Conservation (phyloP, 2,329 filamentous ascomycete genomes). For the Colletotrichum ledebouriae region DNA sequence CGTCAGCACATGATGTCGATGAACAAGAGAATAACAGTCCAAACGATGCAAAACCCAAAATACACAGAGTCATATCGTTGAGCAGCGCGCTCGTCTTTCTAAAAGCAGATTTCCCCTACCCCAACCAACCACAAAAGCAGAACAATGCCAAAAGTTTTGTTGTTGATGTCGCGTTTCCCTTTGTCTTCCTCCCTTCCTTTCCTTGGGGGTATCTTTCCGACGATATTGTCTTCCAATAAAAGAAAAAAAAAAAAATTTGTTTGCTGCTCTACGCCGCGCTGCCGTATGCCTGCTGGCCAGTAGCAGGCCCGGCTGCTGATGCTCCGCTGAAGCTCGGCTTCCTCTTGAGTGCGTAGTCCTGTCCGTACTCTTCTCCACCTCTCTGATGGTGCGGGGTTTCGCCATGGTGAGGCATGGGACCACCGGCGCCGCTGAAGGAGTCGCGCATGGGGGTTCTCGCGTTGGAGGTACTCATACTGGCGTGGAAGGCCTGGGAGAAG, state of each 20-base stretch:
- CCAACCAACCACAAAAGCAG: background rate
- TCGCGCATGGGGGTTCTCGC: conserved; percentile 62
- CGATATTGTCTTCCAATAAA: conserved; percentile 15
- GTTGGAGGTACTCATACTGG: conserved; percentile 51
- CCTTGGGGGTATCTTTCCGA: conserved; percentile 12
- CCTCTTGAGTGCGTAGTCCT: conserved; percentile 51
- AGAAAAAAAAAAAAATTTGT: background rate
- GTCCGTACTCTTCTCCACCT: conserved; percentile 47
- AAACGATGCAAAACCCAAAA: conserved; percentile 18
- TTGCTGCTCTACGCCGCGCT: conserved; percentile 39
- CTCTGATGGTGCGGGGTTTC: conserved; percentile 26
- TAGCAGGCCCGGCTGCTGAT: conserved; percentile 30
- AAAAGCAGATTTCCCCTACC: conserved; percentile 23
- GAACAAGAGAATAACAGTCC: background rate
- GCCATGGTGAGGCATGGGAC: conserved; percentile 43
- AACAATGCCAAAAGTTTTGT: background rate
- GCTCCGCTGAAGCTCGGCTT: conserved; percentile 54
- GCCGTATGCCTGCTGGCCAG: conserved; percentile 44
- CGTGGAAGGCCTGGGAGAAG: conserved; percentile 64
- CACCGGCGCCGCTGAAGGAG: conserved; percentile 55
- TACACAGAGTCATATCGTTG: conserved; percentile 29
- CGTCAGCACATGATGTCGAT: conserved; percentile 13
- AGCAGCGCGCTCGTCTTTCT: conserved; percentile 41
- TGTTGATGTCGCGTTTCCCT: background rate
- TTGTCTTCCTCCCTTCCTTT: conserved; percentile 22